Conservation (phyloP, 441 rosid genomes). For the Syzygium malaccense region DNA sequence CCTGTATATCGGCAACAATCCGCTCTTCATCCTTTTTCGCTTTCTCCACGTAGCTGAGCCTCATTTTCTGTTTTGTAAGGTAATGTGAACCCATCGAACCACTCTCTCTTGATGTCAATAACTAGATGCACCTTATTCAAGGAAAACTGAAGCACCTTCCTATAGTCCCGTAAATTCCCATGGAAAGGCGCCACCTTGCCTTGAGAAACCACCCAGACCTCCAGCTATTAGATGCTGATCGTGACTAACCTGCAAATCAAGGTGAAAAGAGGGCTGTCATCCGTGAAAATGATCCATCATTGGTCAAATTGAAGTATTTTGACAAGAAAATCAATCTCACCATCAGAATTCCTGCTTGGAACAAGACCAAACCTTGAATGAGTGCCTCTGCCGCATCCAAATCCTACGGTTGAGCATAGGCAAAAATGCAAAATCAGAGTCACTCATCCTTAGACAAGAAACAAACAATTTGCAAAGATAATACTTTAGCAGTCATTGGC, state of each 20-base stretch:
- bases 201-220: too few relatives aligned
- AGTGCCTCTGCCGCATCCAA: neutral
- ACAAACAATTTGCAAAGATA: neutral
- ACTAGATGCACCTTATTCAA: too few relatives aligned
- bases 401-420: neutral
- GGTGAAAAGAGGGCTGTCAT: neutral
- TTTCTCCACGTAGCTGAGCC: too few relatives aligned
- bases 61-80: too few relatives aligned
- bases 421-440: neutral
- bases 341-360: neutral
- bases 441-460: neutral
- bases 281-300: neutral
- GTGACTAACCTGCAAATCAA: neutral
- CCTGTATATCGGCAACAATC: too few relatives aligned
- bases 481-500: neutral
- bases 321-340: neutral
- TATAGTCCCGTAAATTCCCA: too few relatives aligned
- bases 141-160: too few relatives aligned
- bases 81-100: too few relatives aligned
- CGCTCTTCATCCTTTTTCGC: too few relatives aligned
- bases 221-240: too few relatives aligned
- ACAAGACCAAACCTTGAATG: neutral
- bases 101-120: too few relatives aligned
- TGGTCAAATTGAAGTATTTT: neutral
- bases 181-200: too few relatives aligned